These are phyloP conservation scores for Rhizopogon roseolus DNA, from an alignment of 768 basidiomycete species.

Conservation along the genomic window DNA sequence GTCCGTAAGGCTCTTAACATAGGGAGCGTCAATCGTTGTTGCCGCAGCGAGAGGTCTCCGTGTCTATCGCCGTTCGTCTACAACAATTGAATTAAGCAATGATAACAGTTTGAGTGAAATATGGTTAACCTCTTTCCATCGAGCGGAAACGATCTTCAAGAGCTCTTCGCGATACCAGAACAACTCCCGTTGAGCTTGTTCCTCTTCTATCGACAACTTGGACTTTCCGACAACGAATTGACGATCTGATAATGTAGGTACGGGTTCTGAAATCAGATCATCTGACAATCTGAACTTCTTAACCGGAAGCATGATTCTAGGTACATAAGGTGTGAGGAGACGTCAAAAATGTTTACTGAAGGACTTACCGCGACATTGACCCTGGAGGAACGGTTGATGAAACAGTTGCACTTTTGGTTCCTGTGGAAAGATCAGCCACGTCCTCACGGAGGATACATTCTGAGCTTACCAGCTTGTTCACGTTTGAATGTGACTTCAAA, in stretches of 20 bases:
- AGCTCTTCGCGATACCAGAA: constrained; percentile 97
- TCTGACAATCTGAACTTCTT: constrained; percentile 62
- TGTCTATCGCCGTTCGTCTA: constrained; percentile 77
- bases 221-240: constrained; percentile 89
- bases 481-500: constrained; percentile 84
- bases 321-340: constrained; percentile 5
- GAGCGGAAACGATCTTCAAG: constrained; percentile 59
- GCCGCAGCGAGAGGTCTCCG: constrained; percentile 74
- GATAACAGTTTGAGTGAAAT: not conserved
- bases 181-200: constrained; percentile 64
- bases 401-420: constrained; percentile 32
- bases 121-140: constrained; percentile 79
- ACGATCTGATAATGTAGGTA: constrained; percentile 81
- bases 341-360: not conserved
- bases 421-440: constrained; percentile 25
- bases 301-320: constrained; percentile 66
- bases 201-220: constrained; percentile 52
- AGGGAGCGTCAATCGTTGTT: constrained; percentile 68
- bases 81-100: constrained; percentile 1
- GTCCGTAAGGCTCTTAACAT: constrained; percentile 78
- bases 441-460: not conserved
- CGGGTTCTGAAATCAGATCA: constrained; percentile 54
- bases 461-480: constrained; percentile 51
- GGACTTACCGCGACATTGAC: constrained; percentile 68
- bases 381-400: constrained; percentile 79